Evolutionary conservation across 352 stramenopile genomes (phyloP), one percentile per base, ranked within the genome.

Genomic region (Globisporangium middletonii): DNA sequence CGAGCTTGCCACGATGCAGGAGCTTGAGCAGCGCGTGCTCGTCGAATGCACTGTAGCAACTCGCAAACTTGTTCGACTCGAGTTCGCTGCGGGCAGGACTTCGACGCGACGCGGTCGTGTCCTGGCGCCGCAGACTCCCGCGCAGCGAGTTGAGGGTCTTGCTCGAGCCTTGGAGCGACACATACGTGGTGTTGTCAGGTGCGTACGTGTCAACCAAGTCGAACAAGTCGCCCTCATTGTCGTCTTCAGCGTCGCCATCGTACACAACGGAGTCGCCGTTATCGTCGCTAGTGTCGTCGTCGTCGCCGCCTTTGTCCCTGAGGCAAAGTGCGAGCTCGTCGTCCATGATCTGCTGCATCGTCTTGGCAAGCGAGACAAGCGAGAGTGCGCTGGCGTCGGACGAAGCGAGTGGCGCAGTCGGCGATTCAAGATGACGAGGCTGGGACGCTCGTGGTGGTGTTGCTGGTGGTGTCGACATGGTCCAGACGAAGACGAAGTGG

Each of bases 281-380:
- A 37, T 26, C 46, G 38, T 67, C 45, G 33, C 67, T 41, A 19
- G 56, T 50, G 23, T 23, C 23, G 7, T 56, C 23, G n/a, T 47
- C 52, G 15, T 26, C 41, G 41, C 62, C 23, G 23, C 23, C 23
- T 23, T 23, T 41, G 18, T 70, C 62, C 16, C 60, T 53, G 35
- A 50, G 15, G 53, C 13, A n/a, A 11, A 35, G 27, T 35, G 33
- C 44, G 50, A 54, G 57, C 54, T 84, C 73, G 55, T 84, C 77
- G 62, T 88, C 77, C 68, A 86, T 77, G 59, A 88, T 84, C 52
- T 88, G 71, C 67, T 84, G 77, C 33, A 86, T 64, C 30, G 57
- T 83, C 13, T 59, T 11, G 63, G 23, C 23, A 23, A 23, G 23
- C 23, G 23, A 23, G 23, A 23, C 23, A 23, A 23, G 23, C 23